Evolutionary conservation across 106 monocot species (phyloP).

Genomic region (Dendrobium chrysotoxum): DNA sequence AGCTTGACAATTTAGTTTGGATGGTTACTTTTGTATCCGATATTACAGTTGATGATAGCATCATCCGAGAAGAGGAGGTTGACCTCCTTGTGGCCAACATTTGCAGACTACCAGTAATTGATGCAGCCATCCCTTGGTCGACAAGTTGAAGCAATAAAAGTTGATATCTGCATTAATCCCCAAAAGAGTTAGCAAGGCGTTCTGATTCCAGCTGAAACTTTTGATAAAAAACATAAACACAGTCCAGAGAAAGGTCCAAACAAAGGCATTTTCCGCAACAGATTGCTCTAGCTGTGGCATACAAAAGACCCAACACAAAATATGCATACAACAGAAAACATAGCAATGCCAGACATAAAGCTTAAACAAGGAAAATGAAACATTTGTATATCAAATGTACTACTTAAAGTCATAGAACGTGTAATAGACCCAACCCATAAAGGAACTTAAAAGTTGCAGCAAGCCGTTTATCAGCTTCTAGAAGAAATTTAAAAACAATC

Average conservation of each 20-base stretch:
- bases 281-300: not conserved
- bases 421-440: no score
- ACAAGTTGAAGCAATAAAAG: not conserved
- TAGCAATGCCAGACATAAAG: not conserved
- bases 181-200: not conserved
- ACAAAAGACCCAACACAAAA: not conserved
- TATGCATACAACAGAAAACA: not conserved
- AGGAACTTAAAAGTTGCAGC: no score
- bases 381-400: not conserved
- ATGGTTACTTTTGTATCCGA: not conserved
- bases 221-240: no score
- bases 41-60: not conserved
- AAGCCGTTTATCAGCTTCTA: no score
- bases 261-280: not conserved
- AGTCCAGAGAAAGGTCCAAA: no score
- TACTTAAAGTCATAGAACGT: no score
- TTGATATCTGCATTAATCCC: not conserved
- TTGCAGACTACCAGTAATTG: not conserved
- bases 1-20: constrained; percentile 1
- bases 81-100: not conserved
- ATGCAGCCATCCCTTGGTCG: not conserved
- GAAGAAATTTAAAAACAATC: not conserved
- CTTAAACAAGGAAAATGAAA: not conserved
- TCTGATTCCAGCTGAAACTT: not conserved
- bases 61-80: not conserved